phyloP scores from a whole-genome alignment of 495 filamentous ascomycete genomes.

The Haplographium delicatum region DNA sequence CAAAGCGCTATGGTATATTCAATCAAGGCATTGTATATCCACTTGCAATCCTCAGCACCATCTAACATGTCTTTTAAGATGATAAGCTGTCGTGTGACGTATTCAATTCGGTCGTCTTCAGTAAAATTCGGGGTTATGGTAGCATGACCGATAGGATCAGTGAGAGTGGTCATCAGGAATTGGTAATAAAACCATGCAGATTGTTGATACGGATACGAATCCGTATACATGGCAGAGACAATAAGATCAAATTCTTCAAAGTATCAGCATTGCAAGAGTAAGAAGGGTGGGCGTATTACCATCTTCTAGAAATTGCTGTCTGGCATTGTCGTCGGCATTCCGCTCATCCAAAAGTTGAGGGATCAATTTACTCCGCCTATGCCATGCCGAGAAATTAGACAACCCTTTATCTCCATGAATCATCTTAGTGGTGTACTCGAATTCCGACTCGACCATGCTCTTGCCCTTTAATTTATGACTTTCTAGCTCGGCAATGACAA shows the following conservation, averaged over 20 bases:
- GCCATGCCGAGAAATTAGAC: conserved; percentile 97
- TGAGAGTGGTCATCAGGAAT: conserved; percentile 63
- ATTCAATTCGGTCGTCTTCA: conserved; percentile 54
- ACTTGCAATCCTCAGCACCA: conserved; percentile 70
- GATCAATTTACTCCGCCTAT: conserved; percentile 79
- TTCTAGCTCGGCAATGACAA: conserved; percentile 66
- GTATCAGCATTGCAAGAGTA: conserved; percentile 1
- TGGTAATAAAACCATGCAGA: conserved; percentile 96
- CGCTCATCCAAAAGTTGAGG: conserved; percentile 66
- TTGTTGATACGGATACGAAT: conserved; percentile 71
- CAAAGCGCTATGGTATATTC: conserved; percentile 51
- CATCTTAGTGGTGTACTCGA: conserved; percentile 86
- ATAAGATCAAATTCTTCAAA: conserved; percentile 64
- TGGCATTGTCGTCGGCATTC: conserved; percentile 51
- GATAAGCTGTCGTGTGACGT: conserved; percentile 63
- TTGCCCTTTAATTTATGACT: conserved; percentile 41
- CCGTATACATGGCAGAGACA: conserved; percentile 70
- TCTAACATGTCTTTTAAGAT: conserved; percentile 67
- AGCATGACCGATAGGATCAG: conserved; percentile 30
- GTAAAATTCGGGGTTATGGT: conserved; percentile 60
- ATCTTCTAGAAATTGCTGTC: conserved; percentile 65
- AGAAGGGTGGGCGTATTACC: conserved; percentile 39
- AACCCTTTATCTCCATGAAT: conserved; percentile 59
- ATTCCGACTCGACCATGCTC: conserved; percentile 72
- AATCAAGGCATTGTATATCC: conserved; percentile 73